Evolutionary conservation across 192 early-diverging fungal species (phyloP).

Genomic region (Rhizophagus sp.): DNA sequence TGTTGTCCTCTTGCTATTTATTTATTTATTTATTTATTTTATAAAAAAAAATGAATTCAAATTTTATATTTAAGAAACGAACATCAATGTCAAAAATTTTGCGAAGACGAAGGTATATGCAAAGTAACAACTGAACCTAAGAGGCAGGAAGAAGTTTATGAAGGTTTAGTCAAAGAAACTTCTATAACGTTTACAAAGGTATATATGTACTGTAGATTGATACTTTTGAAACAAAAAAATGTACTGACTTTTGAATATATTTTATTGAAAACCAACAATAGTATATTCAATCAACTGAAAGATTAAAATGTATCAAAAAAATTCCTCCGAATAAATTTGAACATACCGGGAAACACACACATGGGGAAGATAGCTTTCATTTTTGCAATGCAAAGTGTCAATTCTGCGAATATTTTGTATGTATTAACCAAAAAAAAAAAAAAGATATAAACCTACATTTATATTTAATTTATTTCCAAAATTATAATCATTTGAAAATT

Average conservation of each 20-base stretch:
- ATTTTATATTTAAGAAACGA: constrained; percentile 17
- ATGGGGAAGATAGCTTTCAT: constrained; percentile 16
- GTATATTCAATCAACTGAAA: constrained; percentile 4
- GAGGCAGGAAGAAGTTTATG: constrained; percentile 11
- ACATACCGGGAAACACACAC: constrained; percentile 9
- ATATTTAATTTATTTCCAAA: not conserved
- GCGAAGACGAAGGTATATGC: constrained; percentile 29
- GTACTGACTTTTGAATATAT: not conserved
- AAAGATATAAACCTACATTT: not conserved
- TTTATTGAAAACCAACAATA: not conserved
- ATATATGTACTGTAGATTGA: not conserved
- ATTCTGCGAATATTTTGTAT: constrained; percentile 26
- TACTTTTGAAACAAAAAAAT: not conserved
- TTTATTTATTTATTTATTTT: not conserved
- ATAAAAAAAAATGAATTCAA: not conserved
- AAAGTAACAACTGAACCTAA: constrained; percentile 16
- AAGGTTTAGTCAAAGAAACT: not conserved
- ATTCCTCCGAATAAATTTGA: constrained; percentile 23
- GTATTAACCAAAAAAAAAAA: not conserved
- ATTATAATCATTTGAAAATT: not conserved
- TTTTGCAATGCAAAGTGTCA: constrained; percentile 19
- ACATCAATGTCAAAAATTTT: constrained; percentile 30
- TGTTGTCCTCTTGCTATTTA: not conserved
- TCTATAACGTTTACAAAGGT: constrained; percentile 8
- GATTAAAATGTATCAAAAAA: constrained; percentile 7